Evolutionary conservation across 805 yeast genomes (phyloP).

Genomic region (Ogataea salicorniae): DNA sequence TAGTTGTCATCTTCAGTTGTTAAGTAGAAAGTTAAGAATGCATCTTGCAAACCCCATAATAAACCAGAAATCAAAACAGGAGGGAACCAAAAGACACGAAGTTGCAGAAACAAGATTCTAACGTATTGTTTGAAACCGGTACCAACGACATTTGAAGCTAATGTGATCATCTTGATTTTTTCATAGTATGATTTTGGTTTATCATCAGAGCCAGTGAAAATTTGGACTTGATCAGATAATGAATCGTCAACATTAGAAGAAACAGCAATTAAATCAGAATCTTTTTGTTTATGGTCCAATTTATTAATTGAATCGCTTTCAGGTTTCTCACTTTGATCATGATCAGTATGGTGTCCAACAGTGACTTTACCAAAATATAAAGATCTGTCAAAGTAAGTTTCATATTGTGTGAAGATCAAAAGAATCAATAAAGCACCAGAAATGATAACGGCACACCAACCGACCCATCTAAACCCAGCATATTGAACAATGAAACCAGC

Average conservation of each 20-base stretch:
- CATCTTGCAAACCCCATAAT: constrained; percentile 81
- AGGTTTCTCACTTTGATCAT: constrained; percentile 4
- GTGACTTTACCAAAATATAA: constrained; percentile 35
- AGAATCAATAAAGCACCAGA: constrained; percentile 54
- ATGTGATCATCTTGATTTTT: constrained; percentile 45
- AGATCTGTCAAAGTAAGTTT: constrained; percentile 61
- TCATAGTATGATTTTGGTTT: constrained; percentile 40
- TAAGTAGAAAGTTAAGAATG: constrained; percentile 66
- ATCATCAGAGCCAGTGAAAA: constrained; percentile 35
- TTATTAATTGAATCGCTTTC: constrained; percentile 2
- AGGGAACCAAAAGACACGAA: constrained; percentile 57
- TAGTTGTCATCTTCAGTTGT: constrained; percentile 68
- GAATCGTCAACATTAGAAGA: constrained; percentile 3
- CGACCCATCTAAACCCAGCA: constrained; percentile 74
- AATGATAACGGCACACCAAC: constrained; percentile 60
- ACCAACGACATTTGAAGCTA: constrained; percentile 56
- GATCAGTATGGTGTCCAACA: neutral
- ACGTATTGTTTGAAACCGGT: constrained; percentile 62
- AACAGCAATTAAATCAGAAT: neutral
- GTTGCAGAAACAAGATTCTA: constrained; percentile 42
- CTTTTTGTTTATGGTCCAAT: no score
- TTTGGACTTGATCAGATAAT: neutral
- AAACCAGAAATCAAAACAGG: constrained; percentile 61
- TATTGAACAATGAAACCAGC: constrained; percentile 67
- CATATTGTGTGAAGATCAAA: constrained; percentile 60